These are phyloP conservation scores for Crithidia thermophila DNA, from an alignment of 208 protist species.

Conservation along the genomic window DNA sequence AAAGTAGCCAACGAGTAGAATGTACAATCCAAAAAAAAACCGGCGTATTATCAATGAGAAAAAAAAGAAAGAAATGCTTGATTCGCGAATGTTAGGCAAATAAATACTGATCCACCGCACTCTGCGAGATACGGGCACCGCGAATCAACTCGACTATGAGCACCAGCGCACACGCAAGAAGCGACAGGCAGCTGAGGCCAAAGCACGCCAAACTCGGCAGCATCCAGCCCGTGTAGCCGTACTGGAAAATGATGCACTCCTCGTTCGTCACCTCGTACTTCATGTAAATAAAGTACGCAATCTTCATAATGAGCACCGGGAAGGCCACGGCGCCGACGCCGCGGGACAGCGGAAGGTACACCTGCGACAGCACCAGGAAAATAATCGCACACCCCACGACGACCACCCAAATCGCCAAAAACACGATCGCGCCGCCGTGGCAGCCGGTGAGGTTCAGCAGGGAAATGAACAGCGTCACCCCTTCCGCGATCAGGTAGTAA, in stretches of 20 bases:
- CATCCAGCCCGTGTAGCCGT: slow-evolving; percentile 29
- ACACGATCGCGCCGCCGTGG: slow-evolving; percentile 21
- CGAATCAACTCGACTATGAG: slow-evolving; percentile 35
- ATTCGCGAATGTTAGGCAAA: slow-evolving; percentile 7
- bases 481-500: slow-evolving; percentile 26
- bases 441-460: slow-evolving; percentile 44
- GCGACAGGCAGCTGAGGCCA: slow-evolving; percentile 39
- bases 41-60: no score
- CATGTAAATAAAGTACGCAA: slow-evolving; percentile 41
- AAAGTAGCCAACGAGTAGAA: background rate
- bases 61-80: background rate
- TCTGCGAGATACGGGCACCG: slow-evolving; percentile 34
- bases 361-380: slow-evolving; percentile 26
- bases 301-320: slow-evolving; percentile 40
- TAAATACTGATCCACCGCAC: slow-evolving; percentile 50
- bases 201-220: slow-evolving; percentile 46
- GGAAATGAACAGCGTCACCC: slow-evolving; percentile 36
- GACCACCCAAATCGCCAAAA: slow-evolving; percentile 42
- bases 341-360: slow-evolving; percentile 42
- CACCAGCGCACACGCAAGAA: slow-evolving; percentile 44
- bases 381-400: slow-evolving; percentile 34
- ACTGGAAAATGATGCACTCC: slow-evolving; percentile 34
- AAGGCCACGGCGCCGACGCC: slow-evolving; percentile 36
- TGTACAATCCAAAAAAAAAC: background rate
- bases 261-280: background rate